Conservation (phyloP, 495 filamentous ascomycete species). For the Rhizodiscina lignyota region DNA sequence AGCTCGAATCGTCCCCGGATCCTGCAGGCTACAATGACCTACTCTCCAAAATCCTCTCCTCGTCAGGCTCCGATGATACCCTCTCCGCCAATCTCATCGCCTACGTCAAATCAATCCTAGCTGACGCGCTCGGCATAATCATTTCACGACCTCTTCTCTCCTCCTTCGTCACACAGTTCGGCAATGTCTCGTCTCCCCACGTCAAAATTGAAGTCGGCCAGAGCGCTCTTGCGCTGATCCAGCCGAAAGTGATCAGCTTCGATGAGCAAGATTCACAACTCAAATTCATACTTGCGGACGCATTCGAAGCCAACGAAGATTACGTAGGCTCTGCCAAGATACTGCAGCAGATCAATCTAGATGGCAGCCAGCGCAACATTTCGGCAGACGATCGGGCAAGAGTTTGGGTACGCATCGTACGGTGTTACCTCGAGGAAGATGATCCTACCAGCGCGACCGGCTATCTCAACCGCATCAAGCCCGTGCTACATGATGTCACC, state of each 20-base stretch:
- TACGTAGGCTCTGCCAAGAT: constrained; percentile 58
- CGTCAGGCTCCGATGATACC: constrained; percentile 32
- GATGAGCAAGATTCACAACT: constrained; percentile 73
- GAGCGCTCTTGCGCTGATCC: constrained; percentile 47
- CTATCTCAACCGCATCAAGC: constrained; percentile 85
- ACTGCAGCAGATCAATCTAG: constrained; percentile 71
- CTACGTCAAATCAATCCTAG: constrained; percentile 52
- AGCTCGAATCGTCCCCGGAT: constrained; percentile 36
- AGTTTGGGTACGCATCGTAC: constrained; percentile 86
- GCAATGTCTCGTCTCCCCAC: constrained; percentile 33
- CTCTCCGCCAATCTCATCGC: constrained; percentile 49
- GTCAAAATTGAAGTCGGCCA: constrained; percentile 54
- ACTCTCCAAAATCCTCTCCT: constrained; percentile 42
- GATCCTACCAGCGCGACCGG: constrained; percentile 71
- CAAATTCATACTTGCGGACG: constrained; percentile 64
- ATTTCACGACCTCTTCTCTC: constrained; percentile 53
- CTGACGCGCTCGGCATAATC: constrained; percentile 54
- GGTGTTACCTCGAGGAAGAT: constrained; percentile 87
- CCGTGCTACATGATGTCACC: constrained; percentile 60
- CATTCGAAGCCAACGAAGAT: constrained; percentile 69
- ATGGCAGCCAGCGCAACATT: constrained; percentile 71
- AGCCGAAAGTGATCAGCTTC: constrained; percentile 50
- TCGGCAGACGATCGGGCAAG: constrained; percentile 58
- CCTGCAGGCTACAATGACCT: constrained; percentile 47
- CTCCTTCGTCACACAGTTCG: constrained; percentile 43